These are phyloP conservation scores for Protea cynaroides DNA, from an alignment of 164 flowering plant genomes.

Conservation along the genomic window DNA sequence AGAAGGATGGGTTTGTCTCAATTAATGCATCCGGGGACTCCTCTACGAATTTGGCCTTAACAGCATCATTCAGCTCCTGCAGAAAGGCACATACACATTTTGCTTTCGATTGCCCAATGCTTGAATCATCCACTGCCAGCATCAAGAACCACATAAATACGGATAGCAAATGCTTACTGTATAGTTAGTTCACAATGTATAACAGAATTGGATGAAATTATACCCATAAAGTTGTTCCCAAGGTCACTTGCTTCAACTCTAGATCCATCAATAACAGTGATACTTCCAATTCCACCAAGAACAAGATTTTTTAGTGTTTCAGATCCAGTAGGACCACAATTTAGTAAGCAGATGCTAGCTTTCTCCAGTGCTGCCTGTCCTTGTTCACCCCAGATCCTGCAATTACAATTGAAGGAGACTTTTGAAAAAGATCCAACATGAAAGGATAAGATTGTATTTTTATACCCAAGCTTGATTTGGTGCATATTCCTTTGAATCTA, in stretches of 20 bases:
- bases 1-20: conserved; percentile 75
- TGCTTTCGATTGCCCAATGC: conserved; percentile 88
- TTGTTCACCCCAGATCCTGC: conserved; percentile 98
- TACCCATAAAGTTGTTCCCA: conserved; percentile 95
- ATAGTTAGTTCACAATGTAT: neutral
- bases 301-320: conserved; percentile 95
- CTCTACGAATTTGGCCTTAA: conserved; percentile 89
- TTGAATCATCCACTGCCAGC: conserved; percentile 67
- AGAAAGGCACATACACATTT: conserved; percentile 87
- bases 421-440: neutral
- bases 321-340: conserved; percentile 97
- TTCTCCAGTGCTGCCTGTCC: conserved; percentile 93
- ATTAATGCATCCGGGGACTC: conserved; percentile 77
- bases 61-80: conserved; percentile 95
- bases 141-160: conserved; percentile 9
- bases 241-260: conserved; percentile 79
- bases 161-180: neutral
- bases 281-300: conserved; percentile 95
- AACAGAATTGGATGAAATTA: conserved; percentile 5
- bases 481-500: too few species aligned
- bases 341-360: conserved; percentile 84
- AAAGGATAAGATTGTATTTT: neutral
- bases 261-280: conserved; percentile 88
- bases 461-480: too few species aligned
- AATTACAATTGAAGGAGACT: neutral